Evolutionary conservation across 2,329 filamentous ascomycete genomes (phyloP).

Genomic region (Fusarium torulosum): DNA sequence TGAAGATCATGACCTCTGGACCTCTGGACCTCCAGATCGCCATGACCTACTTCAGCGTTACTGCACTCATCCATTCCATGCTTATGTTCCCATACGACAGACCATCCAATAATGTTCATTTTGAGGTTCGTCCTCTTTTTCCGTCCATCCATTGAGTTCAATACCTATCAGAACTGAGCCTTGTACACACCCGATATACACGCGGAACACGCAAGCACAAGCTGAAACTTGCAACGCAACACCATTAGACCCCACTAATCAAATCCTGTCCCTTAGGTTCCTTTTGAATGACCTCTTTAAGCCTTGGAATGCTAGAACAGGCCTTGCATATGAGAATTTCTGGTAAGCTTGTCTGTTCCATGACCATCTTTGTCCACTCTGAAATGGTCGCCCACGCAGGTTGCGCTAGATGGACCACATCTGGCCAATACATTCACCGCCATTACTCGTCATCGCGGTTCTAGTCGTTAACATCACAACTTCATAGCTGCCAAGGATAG

Average conservation of each 20-base stretch:
- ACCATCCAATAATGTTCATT: background rate
- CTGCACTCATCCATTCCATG: background rate
- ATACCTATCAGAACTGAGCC: background rate
- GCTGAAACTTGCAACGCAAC: constrained; percentile 25
- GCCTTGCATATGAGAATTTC: background rate
- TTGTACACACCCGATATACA: background rate
- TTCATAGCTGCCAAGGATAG: background rate
- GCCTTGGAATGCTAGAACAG: background rate
- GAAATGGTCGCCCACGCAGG: background rate
- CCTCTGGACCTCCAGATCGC: background rate
- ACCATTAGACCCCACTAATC: background rate
- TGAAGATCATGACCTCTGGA: background rate
- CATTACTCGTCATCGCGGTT: constrained; percentile 34
- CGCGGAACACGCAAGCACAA: constrained; percentile 10
- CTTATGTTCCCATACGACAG: background rate
- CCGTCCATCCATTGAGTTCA: background rate
- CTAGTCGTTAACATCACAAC: constrained; percentile 32
- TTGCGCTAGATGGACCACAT: constrained; percentile 1
- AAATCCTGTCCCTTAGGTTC: background rate
- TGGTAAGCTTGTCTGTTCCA: background rate
- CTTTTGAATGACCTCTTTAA: constrained; percentile 10
- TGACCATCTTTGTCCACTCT: background rate
- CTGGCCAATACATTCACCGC: constrained; percentile 13
- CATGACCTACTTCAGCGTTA: background rate
- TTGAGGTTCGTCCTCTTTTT: background rate